A percentile compares a stretch with the other conserved stretches of the same genome.
These are phyloP conservation scores for Citrus sp. DNA, from an alignment of 345 rosid genomes.

Conservation along the genomic window DNA sequence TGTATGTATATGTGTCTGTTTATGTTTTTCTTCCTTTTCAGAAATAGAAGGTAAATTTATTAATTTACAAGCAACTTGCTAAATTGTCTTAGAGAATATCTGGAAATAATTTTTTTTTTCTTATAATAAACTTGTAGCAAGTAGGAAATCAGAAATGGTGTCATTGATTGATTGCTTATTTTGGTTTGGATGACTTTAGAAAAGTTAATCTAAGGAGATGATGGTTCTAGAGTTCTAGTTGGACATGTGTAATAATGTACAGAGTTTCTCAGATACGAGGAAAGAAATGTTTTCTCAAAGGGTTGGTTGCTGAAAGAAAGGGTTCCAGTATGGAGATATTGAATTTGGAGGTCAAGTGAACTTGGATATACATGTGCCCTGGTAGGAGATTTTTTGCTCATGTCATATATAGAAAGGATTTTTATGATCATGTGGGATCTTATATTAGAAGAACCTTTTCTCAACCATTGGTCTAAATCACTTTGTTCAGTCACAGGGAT, in stretches of 20 bases:
- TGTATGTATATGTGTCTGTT: background rate
- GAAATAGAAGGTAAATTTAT: background rate
- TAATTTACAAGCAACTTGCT: background rate
- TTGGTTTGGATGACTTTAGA: background rate
- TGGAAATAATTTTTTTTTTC: background rate
- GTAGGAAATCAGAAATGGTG: background rate
- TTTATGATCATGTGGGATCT: background rate
- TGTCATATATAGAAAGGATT: background rate
- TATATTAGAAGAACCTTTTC: background rate
- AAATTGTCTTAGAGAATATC: background rate
- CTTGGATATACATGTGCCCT: background rate
- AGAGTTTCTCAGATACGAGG: background rate
- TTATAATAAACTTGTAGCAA: background rate
- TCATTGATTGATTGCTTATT: background rate
- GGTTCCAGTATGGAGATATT: background rate
- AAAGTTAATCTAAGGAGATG: background rate
- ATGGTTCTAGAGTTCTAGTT: background rate
- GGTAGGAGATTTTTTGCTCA: background rate
- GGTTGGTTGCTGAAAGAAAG: background rate
- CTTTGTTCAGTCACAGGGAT: background rate
- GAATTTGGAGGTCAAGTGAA: background rate
- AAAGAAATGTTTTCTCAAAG: background rate
- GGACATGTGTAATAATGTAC: background rate
- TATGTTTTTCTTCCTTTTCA: too few relatives aligned
- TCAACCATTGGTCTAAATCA: background rate